Evolutionary conservation across 2,329 filamentous ascomycete species (phyloP).

Genomic region (Dissoconium aciculare): DNA sequence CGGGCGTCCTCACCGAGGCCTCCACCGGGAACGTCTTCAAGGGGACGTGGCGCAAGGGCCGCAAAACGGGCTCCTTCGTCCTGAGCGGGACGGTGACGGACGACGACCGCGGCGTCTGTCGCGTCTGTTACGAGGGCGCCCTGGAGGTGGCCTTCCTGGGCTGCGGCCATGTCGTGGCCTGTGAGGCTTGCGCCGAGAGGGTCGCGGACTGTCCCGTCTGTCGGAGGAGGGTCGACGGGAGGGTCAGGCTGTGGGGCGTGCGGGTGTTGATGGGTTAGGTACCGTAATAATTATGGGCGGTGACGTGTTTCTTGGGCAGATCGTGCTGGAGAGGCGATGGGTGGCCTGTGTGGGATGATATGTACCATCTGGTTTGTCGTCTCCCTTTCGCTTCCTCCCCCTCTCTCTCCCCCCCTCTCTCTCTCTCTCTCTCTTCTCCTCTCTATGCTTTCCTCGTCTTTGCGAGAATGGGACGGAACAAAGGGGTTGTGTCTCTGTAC

Average conservation of each 20-base stretch:
- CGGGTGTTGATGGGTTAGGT: conserved; percentile 8
- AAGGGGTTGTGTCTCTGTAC: too few species aligned
- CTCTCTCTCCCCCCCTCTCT: too few species aligned
- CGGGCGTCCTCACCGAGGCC: conserved; percentile 41
- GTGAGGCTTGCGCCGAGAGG: conserved; percentile 42
- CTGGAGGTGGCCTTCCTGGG: conserved; percentile 47
- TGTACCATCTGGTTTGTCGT: too few species aligned
- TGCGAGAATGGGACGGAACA: too few species aligned
- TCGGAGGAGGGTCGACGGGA: conserved; percentile 39
- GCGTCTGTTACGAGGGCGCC: conserved; percentile 47
- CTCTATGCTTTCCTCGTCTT: too few species aligned
- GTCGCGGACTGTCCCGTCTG: conserved; percentile 48
- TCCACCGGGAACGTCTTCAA: conserved; percentile 44
- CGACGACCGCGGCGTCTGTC: conserved; percentile 43
- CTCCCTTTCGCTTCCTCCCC: too few species aligned
- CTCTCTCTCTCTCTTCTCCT: too few species aligned
- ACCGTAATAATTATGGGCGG: too few species aligned
- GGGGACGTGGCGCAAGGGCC: conserved; percentile 46
- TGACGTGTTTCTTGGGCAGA: too few species aligned
- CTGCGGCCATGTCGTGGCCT: conserved; percentile 49
- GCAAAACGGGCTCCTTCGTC: conserved; percentile 46
- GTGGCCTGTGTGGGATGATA: too few species aligned
- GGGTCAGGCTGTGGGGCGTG: conserved; percentile 40
- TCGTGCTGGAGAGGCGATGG: too few species aligned
- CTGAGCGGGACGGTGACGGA: conserved; percentile 48